Base-by-base conservation (phyloP, 1,139 yeast species). In the Yamadazyma oceani region DNA sequence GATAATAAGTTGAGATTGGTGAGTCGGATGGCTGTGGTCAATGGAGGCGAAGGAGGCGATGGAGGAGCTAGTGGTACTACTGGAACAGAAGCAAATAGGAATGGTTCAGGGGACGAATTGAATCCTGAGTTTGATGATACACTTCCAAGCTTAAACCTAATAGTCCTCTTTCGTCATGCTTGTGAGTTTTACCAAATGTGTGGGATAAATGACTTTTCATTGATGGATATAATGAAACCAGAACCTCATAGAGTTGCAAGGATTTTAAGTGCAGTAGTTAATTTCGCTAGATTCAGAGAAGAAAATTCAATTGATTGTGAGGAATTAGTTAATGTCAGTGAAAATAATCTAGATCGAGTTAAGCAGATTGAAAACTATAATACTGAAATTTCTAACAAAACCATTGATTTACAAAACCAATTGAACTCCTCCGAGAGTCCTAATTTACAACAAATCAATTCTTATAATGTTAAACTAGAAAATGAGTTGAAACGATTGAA, bases 261-360 rank as follows among this genome's bases (percentile, higher is more conserved):
- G 34, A 71, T 86, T 14, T 60, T 89, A 22, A 86, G 96, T 55
- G 95, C 94, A 1, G 82, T 89, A 36, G 85, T 88, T 13, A 88
- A 89, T 55, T 89, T 78, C 66, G 95, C 95, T 2, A 65, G 94
- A 41, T 88, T 85, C 52, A 71, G 96, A 48, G 95, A 87, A 51
- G 86, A 82, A 46, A 80, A 85, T 39, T 76, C 85, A 55, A 73
- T 69, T 15, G 89, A 80, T 49, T 82, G 85, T 51, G 89, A 82
- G 41, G 75, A 73, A 19, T 64, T 82, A 31, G 76, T 83, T 28
- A 64, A 69, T 13, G 69, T 73, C 38, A 76, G 85, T 44, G 86
- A 82, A 41, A 53, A 64, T 11, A 62, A 72, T 26, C 60, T 79
- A 29, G 73, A 70, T 21, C 64, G 67, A 40, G 54, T 65, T 26